phyloP scores from a whole-genome alignment of 1,139 yeast genomes.

The Yamadazyma membranifaciens region DNA sequence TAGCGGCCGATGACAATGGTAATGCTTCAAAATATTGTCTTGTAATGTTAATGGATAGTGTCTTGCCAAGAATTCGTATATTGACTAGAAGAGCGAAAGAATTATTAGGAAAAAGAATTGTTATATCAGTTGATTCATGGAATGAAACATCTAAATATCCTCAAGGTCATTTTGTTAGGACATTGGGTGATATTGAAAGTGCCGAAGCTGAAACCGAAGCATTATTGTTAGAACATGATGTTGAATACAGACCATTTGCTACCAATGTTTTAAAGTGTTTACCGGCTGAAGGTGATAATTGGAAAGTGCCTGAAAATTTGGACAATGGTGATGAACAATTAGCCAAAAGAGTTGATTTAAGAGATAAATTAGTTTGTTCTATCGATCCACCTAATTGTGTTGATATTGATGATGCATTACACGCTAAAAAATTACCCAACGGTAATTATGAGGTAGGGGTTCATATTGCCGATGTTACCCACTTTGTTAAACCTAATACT shows the following conservation, averaged over 20 bases:
- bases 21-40: slow-evolving; percentile 75
- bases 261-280: slow-evolving; percentile 89
- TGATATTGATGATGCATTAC: slow-evolving; percentile 98
- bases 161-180: slow-evolving; percentile 90
- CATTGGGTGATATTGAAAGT: slow-evolving; percentile 86
- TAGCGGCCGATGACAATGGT: slow-evolving; percentile 52
- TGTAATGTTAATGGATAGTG: slow-evolving; percentile 84
- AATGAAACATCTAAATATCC: slow-evolving; percentile 81
- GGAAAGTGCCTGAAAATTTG: slow-evolving; percentile 78
- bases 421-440: slow-evolving; percentile 79
- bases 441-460: slow-evolving; percentile 98
- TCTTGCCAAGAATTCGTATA: slow-evolving; percentile 83
- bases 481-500: slow-evolving; percentile 91
- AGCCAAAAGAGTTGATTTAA: slow-evolving; percentile 72
- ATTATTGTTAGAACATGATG: slow-evolving; percentile 87
- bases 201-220: slow-evolving; percentile 98
- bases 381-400: slow-evolving; percentile 99
- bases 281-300: slow-evolving; percentile 88
- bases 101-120: slow-evolving; percentile 82
- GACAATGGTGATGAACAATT: slow-evolving; percentile 60
- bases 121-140: slow-evolving; percentile 93
- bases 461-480: slow-evolving; percentile 98
- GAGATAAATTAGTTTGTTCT: slow-evolving; percentile 88
- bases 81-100: slow-evolving; percentile 84
- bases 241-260: slow-evolving; percentile 93